Percentiles rank a stretch among this genome's conserved stretches.
Evolutionary conservation across 495 filamentous ascomycete species (phyloP).

Genomic region (Aspergillus campestris): DNA sequence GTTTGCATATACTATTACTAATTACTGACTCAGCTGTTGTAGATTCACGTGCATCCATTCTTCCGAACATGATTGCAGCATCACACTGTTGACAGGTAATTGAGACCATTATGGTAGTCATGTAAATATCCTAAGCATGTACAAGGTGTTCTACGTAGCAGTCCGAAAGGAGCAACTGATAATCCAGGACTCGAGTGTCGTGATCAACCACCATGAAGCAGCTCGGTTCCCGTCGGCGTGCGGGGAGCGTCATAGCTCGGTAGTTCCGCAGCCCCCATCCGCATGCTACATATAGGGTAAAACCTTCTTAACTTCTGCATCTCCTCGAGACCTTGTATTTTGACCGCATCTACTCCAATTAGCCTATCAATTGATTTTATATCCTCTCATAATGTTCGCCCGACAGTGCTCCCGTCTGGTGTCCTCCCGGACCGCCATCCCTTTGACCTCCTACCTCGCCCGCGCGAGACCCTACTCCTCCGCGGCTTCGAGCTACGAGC

Average conservation of each 20-base stretch:
- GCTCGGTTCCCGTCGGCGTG: conserved; percentile 25
- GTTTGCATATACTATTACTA: too few species aligned
- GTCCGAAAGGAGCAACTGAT: too few species aligned
- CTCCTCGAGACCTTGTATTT: background rate
- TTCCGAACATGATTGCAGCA: too few species aligned
- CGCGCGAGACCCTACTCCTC: conserved; percentile 51
- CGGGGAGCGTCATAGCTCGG: conserved; percentile 11
- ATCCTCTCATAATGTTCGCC: conserved; percentile 41
- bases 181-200: too few species aligned
- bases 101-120: too few species aligned
- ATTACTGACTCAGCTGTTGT: too few species aligned
- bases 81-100: too few species aligned
- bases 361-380: background rate
- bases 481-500: conserved; percentile 56
- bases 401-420: conserved; percentile 50
- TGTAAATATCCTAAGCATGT: too few species aligned
- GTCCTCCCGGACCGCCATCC: conserved; percentile 44
- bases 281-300: background rate
- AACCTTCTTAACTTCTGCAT: too few species aligned
- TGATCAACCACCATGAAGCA: too few species aligned
- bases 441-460: conserved; percentile 40
- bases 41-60: too few species aligned
- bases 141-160: too few species aligned
- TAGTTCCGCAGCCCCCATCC: background rate
- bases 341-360: background rate